Evolutionary conservation across 169 alveolate species (phyloP).

Genomic region (Condylostoma magnum): DNA sequence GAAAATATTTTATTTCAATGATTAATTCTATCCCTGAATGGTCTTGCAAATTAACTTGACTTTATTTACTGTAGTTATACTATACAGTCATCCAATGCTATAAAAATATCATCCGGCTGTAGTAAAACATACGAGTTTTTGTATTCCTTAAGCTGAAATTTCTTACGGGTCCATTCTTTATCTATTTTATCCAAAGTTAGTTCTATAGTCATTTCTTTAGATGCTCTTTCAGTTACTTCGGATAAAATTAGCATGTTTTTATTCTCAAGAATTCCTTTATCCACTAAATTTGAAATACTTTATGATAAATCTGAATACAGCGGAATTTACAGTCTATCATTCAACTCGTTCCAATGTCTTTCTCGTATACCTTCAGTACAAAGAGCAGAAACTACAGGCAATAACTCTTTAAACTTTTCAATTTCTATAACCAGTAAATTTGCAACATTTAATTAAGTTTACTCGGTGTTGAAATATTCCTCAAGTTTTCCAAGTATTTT

Average conservation of each 20-base stretch:
- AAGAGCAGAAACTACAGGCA: neutral
- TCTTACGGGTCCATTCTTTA: neutral
- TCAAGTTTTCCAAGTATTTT: constrained; percentile 4
- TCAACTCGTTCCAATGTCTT: constrained; percentile 15
- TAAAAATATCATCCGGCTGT: neutral
- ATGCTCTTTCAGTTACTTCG: constrained; percentile 15
- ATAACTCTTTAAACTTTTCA: constrained; percentile 1
- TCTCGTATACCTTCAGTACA: constrained; percentile 12
- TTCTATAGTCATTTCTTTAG: constrained; percentile 15
- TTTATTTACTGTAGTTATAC: neutral
- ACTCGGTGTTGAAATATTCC: neutral
- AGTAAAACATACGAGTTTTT: neutral
- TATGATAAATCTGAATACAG: neutral
- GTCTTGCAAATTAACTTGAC: constrained; percentile 80
- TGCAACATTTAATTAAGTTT: neutral
- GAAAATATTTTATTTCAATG: constrained; percentile 73
- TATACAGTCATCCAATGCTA: constrained; percentile 10
- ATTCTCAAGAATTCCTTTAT: neutral
- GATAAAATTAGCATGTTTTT: neutral
- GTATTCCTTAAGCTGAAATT: neutral
- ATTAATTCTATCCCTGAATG: constrained; percentile 81
- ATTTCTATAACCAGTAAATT: neutral
- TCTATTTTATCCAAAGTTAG: constrained; percentile 9
- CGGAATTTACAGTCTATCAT: neutral
- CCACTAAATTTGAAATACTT: neutral